Base-by-base conservation (phyloP, 208 protist genomes). In the Wallacemonas rigidus region DNA sequence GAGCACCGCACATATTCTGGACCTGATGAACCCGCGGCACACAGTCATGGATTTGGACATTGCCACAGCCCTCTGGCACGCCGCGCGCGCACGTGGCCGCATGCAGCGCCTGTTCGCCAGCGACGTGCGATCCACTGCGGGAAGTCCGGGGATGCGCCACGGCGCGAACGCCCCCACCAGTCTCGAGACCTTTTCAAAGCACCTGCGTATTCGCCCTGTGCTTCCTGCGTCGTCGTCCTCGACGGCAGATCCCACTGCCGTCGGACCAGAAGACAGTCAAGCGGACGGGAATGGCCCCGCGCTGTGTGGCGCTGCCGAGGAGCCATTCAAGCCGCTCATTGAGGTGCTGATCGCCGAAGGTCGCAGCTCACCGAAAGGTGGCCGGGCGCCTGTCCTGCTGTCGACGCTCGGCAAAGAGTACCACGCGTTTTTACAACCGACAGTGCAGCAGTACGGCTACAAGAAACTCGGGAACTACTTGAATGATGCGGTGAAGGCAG, bases 11-110 rank as follows among this genome's bases (percentile, higher is more conserved):
- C 77, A 80, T 57, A 80, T 98, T 15, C 80, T 83, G 15, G 75
- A 80, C 40, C 76, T 98, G 14, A 74, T 98, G 12, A 75, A 64
- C 51, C 98, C 98, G 26, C 67, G 84, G 41, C 58, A 81, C 70
- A 97, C 93, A 38, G 90, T 98, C 2, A 98, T 99, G 92, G 98
- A 99, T 72, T 69, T 98, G 38, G 98, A 98, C 81, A 98, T 99
- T 70, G 97, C 93, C 61, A 92, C 91, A 0, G 97, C 96, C 53
- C 80, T 99, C 8, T 99, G 96, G 96, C 89, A 98, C 78, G 96
- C 95, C 9, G 87, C 96, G 4, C 81, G 91, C 3, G 93, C 87
- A 4, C 75, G 76, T 9, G 93, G 93, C 2, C 87, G 89, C 50
- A 89, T 96, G 91, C 91, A 96, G 67, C 48, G 77, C 1, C 74